phyloP scores from a whole-genome alignment of 257 asterid genomes.

The Marsdenia floribunda region DNA sequence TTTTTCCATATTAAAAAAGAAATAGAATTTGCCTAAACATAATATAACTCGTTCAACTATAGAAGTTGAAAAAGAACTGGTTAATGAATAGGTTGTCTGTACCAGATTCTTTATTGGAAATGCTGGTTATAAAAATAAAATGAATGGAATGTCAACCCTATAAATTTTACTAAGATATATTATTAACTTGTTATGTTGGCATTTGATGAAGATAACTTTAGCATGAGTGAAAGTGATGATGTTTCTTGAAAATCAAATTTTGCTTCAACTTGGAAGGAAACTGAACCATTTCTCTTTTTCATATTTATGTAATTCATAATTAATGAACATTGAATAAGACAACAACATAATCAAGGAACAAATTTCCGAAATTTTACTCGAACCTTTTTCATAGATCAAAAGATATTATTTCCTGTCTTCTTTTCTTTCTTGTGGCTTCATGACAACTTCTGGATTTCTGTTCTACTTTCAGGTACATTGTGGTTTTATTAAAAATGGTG shows the following conservation, averaged over 20 bases:
- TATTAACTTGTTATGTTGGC: not conserved
- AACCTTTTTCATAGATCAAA: not conserved
- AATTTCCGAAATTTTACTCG: not conserved
- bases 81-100: not conserved
- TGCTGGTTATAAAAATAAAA: not conserved
- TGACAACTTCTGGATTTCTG: conserved; percentile 5
- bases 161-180: not conserved
- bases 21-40: not conserved
- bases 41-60: not conserved
- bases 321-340: not conserved
- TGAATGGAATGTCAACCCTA: not conserved
- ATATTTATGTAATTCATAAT: not conserved
- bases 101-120: not conserved
- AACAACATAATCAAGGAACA: not conserved
- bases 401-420: not conserved
- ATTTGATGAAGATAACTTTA: not conserved
- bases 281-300: not conserved
- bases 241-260: not conserved
- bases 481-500: conserved; percentile 87
- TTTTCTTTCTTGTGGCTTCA: not conserved
- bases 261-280: not conserved
- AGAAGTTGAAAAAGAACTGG: not conserved
- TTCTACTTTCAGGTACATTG: conserved; percentile 70
- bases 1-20: not conserved
- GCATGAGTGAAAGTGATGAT: not conserved